Conservation (phyloP, 371 early-diverging fungal species). For the Mucor mucedo region DNA sequence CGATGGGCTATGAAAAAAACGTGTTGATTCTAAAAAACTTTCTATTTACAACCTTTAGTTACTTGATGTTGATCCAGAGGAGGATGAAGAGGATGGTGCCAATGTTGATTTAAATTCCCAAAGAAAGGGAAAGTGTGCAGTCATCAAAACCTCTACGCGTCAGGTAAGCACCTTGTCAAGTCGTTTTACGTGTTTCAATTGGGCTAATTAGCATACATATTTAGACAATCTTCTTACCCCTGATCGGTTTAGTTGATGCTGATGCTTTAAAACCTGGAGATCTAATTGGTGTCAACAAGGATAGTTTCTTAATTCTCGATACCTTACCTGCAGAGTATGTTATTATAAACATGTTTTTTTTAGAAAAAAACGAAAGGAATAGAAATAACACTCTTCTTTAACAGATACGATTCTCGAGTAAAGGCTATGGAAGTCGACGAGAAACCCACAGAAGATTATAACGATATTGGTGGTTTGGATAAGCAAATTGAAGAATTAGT, state of each 20-base stretch:
- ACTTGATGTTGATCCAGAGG: conserved; percentile 88
- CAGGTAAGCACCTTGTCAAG: conserved; percentile 62
- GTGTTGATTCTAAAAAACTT: neutral
- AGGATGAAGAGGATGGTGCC: conserved; percentile 91
- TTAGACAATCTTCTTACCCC: conserved; percentile 95
- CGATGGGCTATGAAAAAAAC: neutral
- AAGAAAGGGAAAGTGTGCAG: conserved; percentile 97
- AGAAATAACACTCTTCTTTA: neutral
- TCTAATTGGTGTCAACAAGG: conserved; percentile 99
- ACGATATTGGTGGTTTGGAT: conserved; percentile 98
- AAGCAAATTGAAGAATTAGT: conserved; percentile 99
- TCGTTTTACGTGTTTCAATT: neutral
- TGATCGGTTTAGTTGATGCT: conserved; percentile 97
- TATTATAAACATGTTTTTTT: neutral
- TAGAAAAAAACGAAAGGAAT: neutral
- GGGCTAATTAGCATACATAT: neutral
- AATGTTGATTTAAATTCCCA: conserved; percentile 92
- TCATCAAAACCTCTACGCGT: conserved; percentile 96
- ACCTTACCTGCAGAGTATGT: conserved; percentile 96
- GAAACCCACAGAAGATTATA: conserved; percentile 99
- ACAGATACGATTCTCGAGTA: conserved; percentile 79
- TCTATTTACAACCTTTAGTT: conserved; percentile 56
- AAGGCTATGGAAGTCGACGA: conserved; percentile 99
- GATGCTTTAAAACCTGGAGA: conserved; percentile 97
- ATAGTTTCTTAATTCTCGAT: conserved; percentile 98